Conservation (phyloP, 2,329 filamentous ascomycete genomes). For the Neobulgaria alba region DNA sequence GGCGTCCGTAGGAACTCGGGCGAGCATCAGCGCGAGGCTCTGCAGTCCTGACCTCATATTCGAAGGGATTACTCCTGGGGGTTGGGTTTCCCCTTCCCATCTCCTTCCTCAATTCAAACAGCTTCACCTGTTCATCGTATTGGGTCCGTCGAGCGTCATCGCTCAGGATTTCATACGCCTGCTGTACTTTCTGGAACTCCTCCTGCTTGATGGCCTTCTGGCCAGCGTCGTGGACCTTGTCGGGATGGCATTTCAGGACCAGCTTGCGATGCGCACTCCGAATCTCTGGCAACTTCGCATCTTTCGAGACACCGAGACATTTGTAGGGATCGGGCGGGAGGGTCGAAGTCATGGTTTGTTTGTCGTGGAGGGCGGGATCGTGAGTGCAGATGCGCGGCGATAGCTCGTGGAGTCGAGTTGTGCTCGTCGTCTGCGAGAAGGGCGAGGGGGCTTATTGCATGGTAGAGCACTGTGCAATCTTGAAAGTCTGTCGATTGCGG, state of each 20-base stretch:
- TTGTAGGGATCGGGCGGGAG: slow-evolving; percentile 62
- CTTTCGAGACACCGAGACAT: slow-evolving; percentile 62
- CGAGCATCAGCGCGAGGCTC: slow-evolving; percentile 44
- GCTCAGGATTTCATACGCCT: slow-evolving; percentile 84
- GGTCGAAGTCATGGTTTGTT: slow-evolving; percentile 18
- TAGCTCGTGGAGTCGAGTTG: slow-evolving; percentile 5
- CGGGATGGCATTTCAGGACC: slow-evolving; percentile 80
- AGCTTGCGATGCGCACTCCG: slow-evolving; percentile 77
- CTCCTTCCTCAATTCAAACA: slow-evolving; percentile 53
- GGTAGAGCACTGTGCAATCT: slow-evolving; percentile 3
- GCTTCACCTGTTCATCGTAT: slow-evolving; percentile 68
- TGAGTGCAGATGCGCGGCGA: slow-evolving; percentile 4
- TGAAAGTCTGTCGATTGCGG: not conserved
- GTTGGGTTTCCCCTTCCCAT: slow-evolving; percentile 34
- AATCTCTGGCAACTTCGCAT: slow-evolving; percentile 63
- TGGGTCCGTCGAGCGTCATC: slow-evolving; percentile 63
- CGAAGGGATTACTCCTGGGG: slow-evolving; percentile 37
- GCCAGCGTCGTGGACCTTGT: slow-evolving; percentile 65
- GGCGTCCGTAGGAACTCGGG: slow-evolving; percentile 32
- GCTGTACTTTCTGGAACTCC: slow-evolving; percentile 86
- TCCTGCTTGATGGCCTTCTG: slow-evolving; percentile 72
- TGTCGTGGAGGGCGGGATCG: slow-evolving; percentile 4
- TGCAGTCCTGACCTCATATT: slow-evolving; percentile 39
- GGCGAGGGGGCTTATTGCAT: slow-evolving; percentile 18
- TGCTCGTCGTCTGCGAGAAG: slow-evolving; percentile 15